A percentile compares a stretch with the other conserved stretches of the same genome.
phyloP scores from a whole-genome alignment of 805 yeast genomes.

The Wickerhamiella cacticola region DNA sequence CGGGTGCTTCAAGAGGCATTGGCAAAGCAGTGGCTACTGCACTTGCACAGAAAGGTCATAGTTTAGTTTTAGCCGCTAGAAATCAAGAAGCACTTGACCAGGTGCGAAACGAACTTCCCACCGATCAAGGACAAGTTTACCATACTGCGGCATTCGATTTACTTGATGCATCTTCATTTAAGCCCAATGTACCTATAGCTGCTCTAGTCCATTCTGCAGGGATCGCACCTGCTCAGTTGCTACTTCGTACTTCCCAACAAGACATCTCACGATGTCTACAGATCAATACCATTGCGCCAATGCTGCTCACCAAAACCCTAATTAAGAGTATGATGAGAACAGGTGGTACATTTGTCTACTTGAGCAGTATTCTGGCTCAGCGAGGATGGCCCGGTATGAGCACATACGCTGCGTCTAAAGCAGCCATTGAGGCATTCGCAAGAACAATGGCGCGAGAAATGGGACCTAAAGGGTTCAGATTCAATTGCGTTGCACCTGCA shows the following conservation, averaged over 20 bases:
- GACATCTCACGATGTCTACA: slow-evolving; percentile 38
- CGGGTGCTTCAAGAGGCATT: slow-evolving; percentile 63
- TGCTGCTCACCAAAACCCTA: slow-evolving; percentile 44
- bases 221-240: slow-evolving; percentile 42
- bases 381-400: slow-evolving; percentile 40
- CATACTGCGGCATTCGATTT: slow-evolving; percentile 18
- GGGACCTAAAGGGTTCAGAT: slow-evolving; percentile 40
- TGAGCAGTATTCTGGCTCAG: slow-evolving; percentile 49
- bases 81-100: slow-evolving; percentile 31
- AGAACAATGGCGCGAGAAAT: slow-evolving; percentile 48
- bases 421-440: slow-evolving; percentile 56
- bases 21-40: slow-evolving; percentile 45
- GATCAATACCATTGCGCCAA: slow-evolving; percentile 51
- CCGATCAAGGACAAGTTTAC: slow-evolving; percentile 13
- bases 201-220: slow-evolving; percentile 50
- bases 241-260: slow-evolving; percentile 33
- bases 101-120: slow-evolving; percentile 21
- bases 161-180: slow-evolving; percentile 5
- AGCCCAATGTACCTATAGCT: slow-evolving; percentile 24
- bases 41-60: slow-evolving; percentile 42
- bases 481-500: slow-evolving; percentile 60
- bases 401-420: slow-evolving; percentile 59
- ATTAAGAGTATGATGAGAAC: slow-evolving; percentile 39
- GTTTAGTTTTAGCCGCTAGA: slow-evolving; percentile 41
- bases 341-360: slow-evolving; percentile 40